Percentiles rank a stretch among this genome's conserved stretches.
Evolutionary conservation across 805 yeast species (phyloP).

Genomic region (Hanseniaspora nectarophila): DNA sequence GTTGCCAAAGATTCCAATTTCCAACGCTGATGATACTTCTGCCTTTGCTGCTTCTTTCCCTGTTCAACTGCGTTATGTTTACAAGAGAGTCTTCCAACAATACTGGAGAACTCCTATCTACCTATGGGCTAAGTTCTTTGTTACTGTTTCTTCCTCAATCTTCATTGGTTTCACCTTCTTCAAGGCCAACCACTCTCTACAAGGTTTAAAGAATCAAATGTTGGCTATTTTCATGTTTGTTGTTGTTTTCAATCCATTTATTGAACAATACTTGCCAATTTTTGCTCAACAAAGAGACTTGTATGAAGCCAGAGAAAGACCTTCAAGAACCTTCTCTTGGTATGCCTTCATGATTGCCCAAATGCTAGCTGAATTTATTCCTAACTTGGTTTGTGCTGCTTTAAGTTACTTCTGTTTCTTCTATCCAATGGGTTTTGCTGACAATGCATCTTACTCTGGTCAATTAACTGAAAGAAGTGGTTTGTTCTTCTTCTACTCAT

Average conservation of each 20-base stretch:
- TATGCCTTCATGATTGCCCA: constrained; percentile 48
- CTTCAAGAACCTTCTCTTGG: constrained; percentile 43
- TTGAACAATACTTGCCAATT: constrained; percentile 31
- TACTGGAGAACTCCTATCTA: constrained; percentile 35
- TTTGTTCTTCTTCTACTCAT: constrained; percentile 36
- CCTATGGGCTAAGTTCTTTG: constrained; percentile 33
- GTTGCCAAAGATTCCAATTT: constrained; percentile 18
- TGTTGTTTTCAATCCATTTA: constrained; percentile 32
- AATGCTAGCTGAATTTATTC: constrained; percentile 54
- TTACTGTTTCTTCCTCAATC: constrained; percentile 35
- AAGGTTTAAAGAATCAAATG: constrained; percentile 31
- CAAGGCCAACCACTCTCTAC: constrained; percentile 38
- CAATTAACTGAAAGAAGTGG: constrained; percentile 44
- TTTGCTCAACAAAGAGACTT: constrained; percentile 31
- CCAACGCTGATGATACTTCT: constrained; percentile 21
- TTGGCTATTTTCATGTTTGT: constrained; percentile 31
- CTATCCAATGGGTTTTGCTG: constrained; percentile 61
- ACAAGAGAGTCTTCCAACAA: constrained; percentile 34
- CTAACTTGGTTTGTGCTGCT: constrained; percentile 50
- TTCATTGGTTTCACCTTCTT: constrained; percentile 45
- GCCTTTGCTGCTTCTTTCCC: constrained; percentile 18
- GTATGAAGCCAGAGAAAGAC: constrained; percentile 33
- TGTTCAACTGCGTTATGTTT: constrained; percentile 29
- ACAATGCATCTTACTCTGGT: constrained; percentile 46
- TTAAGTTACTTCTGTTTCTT: constrained; percentile 50